A percentile compares a stretch with the other conserved stretches of the same genome.
Conservation (phyloP, 352 stramenopile genomes). For the Elongisporangium anandrum region DNA sequence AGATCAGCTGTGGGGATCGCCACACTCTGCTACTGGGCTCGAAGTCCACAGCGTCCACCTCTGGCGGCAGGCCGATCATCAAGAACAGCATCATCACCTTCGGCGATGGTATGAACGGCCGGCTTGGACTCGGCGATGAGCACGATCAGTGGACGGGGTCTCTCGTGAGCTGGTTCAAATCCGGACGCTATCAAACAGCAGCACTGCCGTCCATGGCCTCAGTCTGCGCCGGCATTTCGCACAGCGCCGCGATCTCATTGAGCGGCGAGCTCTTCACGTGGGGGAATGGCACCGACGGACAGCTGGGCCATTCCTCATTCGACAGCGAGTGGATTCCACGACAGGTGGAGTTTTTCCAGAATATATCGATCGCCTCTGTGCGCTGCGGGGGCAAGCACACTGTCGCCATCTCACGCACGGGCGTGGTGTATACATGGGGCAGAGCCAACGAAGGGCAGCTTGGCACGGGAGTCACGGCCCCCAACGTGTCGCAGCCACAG, state of each 20-base stretch:
- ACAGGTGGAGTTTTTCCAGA: slow-evolving; percentile 43
- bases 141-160: slow-evolving; percentile 32
- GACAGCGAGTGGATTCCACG: slow-evolving; percentile 61
- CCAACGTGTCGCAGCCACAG: slow-evolving; percentile 9
- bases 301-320: slow-evolving; percentile 39
- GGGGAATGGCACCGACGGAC: slow-evolving; percentile 51
- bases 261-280: slow-evolving; percentile 63
- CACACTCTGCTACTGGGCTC: slow-evolving; percentile 44
- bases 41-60: slow-evolving; percentile 3
- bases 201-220: slow-evolving; percentile 27
- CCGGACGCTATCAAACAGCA: neutral
- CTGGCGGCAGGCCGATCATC: slow-evolving; percentile 1
- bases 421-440: slow-evolving; percentile 58
- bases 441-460: slow-evolving; percentile 47
- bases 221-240: slow-evolving; percentile 38
- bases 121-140: slow-evolving; percentile 53
- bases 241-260: slow-evolving; percentile 45
- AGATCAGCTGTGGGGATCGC: slow-evolving; percentile 65
- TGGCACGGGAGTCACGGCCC: slow-evolving; percentile 8
- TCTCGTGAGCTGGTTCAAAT: slow-evolving; percentile 33
- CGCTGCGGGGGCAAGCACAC: slow-evolving; percentile 45
- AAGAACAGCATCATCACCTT: slow-evolving; percentile 56
- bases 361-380: slow-evolving; percentile 20
- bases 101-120: slow-evolving; percentile 64
- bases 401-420: slow-evolving; percentile 33